phyloP scores from a whole-genome alignment of 805 yeast genomes.

The Barnettozyma botsteinii region DNA sequence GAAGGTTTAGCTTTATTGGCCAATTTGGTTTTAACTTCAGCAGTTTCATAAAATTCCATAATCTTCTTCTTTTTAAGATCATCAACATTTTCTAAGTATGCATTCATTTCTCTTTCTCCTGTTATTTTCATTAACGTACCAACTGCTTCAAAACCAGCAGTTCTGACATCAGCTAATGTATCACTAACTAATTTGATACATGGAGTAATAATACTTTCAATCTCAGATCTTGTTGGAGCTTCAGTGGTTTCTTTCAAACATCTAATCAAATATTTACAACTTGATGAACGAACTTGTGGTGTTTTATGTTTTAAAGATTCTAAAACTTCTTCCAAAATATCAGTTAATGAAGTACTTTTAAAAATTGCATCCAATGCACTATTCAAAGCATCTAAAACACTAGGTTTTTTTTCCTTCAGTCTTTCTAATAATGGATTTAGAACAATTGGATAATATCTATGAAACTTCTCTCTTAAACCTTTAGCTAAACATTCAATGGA shows the following conservation, averaged over 20 bases:
- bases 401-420: slow-evolving; percentile 79
- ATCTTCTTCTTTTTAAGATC: slow-evolving; percentile 70
- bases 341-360: slow-evolving; percentile 41
- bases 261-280: slow-evolving; percentile 58
- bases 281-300: slow-evolving; percentile 73
- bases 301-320: slow-evolving; percentile 66
- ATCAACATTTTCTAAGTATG: slow-evolving; percentile 64
- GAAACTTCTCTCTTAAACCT: slow-evolving; percentile 58
- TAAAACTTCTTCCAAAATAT: slow-evolving; percentile 54
- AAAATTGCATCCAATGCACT: slow-evolving; percentile 63
- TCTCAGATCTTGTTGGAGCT: slow-evolving; percentile 47
- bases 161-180: slow-evolving; percentile 78
- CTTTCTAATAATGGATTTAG: slow-evolving; percentile 68
- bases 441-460: slow-evolving; percentile 45
- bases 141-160: slow-evolving; percentile 66
- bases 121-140: slow-evolving; percentile 81
- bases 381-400: slow-evolving; percentile 67
- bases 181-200: slow-evolving; percentile 68
- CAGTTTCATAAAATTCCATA: slow-evolving; percentile 47
- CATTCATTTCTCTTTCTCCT: slow-evolving; percentile 63
- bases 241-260: slow-evolving; percentile 47
- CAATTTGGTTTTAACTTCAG: slow-evolving; percentile 44
- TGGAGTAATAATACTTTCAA: slow-evolving; percentile 50
- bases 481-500: slow-evolving; percentile 54
- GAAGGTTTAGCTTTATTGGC: slow-evolving; percentile 25